Percentiles rank a stretch among this genome's conserved stretches.
phyloP scores from a whole-genome alignment of 306 rosid genomes.

The Rosa rugosa region DNA sequence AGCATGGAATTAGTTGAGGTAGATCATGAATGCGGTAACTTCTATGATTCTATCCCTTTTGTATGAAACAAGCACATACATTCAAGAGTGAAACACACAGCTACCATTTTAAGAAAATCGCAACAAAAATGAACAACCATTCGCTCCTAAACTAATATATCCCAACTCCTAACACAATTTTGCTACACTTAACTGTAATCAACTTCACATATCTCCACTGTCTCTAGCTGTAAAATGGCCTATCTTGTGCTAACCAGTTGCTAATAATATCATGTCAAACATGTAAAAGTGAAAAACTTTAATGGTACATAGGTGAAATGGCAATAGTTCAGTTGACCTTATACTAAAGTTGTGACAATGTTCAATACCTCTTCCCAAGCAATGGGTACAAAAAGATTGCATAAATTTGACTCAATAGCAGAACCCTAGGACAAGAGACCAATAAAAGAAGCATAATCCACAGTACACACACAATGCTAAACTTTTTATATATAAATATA shows the following conservation, averaged over 20 bases:
- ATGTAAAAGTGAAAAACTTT: background rate
- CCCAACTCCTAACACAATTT: background rate
- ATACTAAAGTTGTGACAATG: background rate
- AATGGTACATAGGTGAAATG: background rate
- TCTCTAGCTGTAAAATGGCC: background rate
- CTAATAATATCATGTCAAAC: background rate
- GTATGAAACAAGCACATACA: background rate
- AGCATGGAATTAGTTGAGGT: background rate
- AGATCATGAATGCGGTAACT: background rate
- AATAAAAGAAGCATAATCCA: background rate
- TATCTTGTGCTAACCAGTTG: background rate
- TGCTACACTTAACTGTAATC: background rate
- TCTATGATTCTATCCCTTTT: background rate
- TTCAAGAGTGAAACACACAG: background rate
- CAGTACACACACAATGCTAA: background rate
- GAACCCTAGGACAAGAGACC: background rate
- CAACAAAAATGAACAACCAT: background rate
- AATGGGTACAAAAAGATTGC: background rate
- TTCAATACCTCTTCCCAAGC: background rate
- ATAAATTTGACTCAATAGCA: background rate
- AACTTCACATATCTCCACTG: background rate
- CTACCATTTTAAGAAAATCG: too few relatives aligned
- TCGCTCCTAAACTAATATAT: background rate
- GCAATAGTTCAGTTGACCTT: too few relatives aligned
- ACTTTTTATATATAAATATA: background rate